These are phyloP conservation scores for Phytophthora cryptogea DNA, from an alignment of 352 stramenopile genomes.

Conservation along the genomic window DNA sequence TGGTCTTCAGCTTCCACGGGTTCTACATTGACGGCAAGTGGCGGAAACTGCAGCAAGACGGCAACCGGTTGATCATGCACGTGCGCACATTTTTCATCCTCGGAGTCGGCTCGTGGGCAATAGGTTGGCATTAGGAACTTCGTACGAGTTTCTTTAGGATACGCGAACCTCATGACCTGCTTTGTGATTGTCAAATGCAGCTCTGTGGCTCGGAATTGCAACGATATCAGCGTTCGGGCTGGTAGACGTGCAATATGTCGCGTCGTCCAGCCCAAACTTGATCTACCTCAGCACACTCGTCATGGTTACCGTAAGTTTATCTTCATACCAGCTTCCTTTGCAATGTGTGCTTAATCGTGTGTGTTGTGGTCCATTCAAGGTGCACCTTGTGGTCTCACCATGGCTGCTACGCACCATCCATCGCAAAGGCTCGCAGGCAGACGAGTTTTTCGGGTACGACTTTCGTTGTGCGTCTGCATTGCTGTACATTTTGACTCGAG, in stretches of 20 bases:
- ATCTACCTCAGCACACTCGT: constrained; percentile 71
- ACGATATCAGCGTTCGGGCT: constrained; percentile 67
- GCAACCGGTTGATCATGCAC: constrained; percentile 73
- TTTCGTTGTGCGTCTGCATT: background rate
- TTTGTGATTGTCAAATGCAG: constrained; percentile 22
- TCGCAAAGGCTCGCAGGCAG: constrained; percentile 65
- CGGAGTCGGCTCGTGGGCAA: constrained; percentile 47
- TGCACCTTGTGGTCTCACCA: constrained; percentile 62
- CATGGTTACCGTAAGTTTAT: constrained; percentile 51
- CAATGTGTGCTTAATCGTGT: background rate
- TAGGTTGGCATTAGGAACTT: constrained; percentile 31
- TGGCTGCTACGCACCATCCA: constrained; percentile 74
- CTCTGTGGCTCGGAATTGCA: constrained; percentile 62
- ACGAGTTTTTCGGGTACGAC: constrained; percentile 65
- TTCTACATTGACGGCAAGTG: constrained; percentile 76
- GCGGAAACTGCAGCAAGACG: constrained; percentile 57
- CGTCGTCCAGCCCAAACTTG: constrained; percentile 51
- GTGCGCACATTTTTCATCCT: constrained; percentile 66
- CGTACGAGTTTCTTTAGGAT: background rate
- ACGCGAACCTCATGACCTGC: background rate
- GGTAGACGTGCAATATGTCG: constrained; percentile 60
- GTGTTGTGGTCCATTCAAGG: constrained; percentile 27
- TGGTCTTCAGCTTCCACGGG: constrained; percentile 63
- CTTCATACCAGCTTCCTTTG: background rate
- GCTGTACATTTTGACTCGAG: background rate